phyloP scores from a whole-genome alignment of 176 grass and related monocot genomes.

The bread wheat (Triticum aestivum) region IWGSC_CS_RefSeq_v2.1 NC_057809.1:171800549-171801048 shows the following conservation, averaged over 20 bases:
- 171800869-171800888: neutral
- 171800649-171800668: slow-evolving; percentile 76
- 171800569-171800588: slow-evolving; percentile 81
- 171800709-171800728: slow-evolving; percentile 62
- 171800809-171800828: slow-evolving; percentile 18
- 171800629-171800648: slow-evolving; percentile 73
- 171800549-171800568: slow-evolving; percentile 85
- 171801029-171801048: neutral
- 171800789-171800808: neutral
- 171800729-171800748: slow-evolving; percentile 88
- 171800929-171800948: neutral
- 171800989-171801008: slow-evolving; percentile 90
- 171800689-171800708: slow-evolving; percentile 64
- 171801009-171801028: slow-evolving; percentile 67
- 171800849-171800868: neutral
- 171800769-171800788: slow-evolving; percentile 28
- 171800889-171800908: neutral
- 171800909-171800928: neutral
- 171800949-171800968: slow-evolving; percentile 80
- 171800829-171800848: neutral
- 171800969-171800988: slow-evolving; percentile 73
- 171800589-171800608: slow-evolving; percentile 78
- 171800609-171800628: slow-evolving; percentile 62
- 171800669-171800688: slow-evolving; percentile 68
- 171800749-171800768: slow-evolving; percentile 75